Base-by-base conservation (phyloP, 2,329 filamentous ascomycete species). In the Corynespora cassiicola region DNA sequence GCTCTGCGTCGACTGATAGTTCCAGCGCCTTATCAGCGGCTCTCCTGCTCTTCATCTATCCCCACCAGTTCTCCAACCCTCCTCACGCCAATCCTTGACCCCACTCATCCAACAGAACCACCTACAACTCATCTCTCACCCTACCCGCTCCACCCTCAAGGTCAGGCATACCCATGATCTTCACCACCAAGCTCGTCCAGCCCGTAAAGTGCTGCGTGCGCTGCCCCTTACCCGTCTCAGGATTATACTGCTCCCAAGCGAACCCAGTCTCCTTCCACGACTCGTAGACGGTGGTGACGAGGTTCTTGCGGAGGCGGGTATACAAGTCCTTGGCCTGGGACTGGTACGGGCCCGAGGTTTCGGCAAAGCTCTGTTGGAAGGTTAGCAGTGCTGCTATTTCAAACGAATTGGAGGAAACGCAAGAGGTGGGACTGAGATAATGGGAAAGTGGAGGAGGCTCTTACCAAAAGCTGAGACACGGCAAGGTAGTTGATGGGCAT, bases 191-290 rank as follows among this genome's bases (percentile, higher is more conserved):
- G 66, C 90, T 96, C n/a, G 94, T 99, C 94, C 94, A 99, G 33
- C 94, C 94, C 0, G 94, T 96, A 66, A 99, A 99, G 70, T 97
- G 92, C 76, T 96, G 90, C 5, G 91, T 97, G 26, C 94, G 80
- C 75, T 97, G 92, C n/a, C 94, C 94, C 36, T 81, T 81, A 29
- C 94, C 94, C 3, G 89, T 95, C 57, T 96, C 90, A 0, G 91
- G 90, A 66, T 95, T 89, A 69, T 97, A 99, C 73, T 99, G 94
- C 72, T 99, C 94, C 92, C 92, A 99, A 0, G 92, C 94, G 65
- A 97, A 97, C 12, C 92, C 92, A 0, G 94, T 97, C 62, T 88
- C 82, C 63, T 85, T 77, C 92, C 92, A 99, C 65, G 85, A 85
- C 41, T 85, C 80, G 74, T 87, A 96, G 10, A 97, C 87, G 2